These are phyloP conservation scores for Brassica nigra DNA, from an alignment of 345 rosid genomes.

Conservation along the genomic window DNA sequence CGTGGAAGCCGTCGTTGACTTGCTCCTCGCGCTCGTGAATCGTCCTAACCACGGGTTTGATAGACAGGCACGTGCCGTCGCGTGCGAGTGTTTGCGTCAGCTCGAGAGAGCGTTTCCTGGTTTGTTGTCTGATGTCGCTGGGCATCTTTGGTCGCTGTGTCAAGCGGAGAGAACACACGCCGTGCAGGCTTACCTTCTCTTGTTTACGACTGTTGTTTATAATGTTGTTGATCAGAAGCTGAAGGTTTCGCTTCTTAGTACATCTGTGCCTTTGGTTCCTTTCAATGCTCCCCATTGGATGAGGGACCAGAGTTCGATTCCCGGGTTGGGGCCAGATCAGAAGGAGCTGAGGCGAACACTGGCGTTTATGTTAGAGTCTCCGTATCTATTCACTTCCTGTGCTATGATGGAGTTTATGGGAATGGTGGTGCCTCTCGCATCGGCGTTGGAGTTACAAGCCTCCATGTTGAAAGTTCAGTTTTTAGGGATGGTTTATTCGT, in stretches of 20 bases:
- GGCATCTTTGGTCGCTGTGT: conserved; percentile 85
- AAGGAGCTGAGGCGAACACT: conserved; percentile 90
- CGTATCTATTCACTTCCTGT: conserved; percentile 73
- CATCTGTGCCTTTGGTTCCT: conserved; percentile 77
- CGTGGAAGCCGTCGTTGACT: conserved; percentile 62
- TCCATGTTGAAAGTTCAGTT: conserved; percentile 95
- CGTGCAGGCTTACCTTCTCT: conserved; percentile 70
- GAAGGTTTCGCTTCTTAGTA: conserved; percentile 67
- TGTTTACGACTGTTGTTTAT: conserved; percentile 64
- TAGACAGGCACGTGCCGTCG: conserved; percentile 78
- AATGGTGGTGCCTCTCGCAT: conserved; percentile 75
- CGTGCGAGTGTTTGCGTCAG: conserved; percentile 88
- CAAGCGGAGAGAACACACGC: conserved; percentile 94
- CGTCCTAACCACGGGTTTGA: conserved; percentile 89
- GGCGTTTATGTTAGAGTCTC: conserved; percentile 85
- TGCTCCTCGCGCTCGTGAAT: conserved; percentile 70
- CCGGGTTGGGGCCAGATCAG: conserved; percentile 58
- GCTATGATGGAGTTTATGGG: conserved; percentile 85
- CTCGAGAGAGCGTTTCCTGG: conserved; percentile 77
- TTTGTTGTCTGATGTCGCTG: conserved; percentile 71
- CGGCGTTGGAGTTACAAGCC: conserved; percentile 77
- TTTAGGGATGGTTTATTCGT: conserved; percentile 80
- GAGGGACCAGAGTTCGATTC: too few species aligned
- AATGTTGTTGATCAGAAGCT: conserved; percentile 58
- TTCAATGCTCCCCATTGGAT: conserved; percentile 48